A percentile compares a stretch with the other conserved stretches of the same genome.
These are phyloP conservation scores for Kalaharituber pfeilii DNA, from an alignment of 2,329 filamentous ascomycete species.

Conservation along the genomic window DNA sequence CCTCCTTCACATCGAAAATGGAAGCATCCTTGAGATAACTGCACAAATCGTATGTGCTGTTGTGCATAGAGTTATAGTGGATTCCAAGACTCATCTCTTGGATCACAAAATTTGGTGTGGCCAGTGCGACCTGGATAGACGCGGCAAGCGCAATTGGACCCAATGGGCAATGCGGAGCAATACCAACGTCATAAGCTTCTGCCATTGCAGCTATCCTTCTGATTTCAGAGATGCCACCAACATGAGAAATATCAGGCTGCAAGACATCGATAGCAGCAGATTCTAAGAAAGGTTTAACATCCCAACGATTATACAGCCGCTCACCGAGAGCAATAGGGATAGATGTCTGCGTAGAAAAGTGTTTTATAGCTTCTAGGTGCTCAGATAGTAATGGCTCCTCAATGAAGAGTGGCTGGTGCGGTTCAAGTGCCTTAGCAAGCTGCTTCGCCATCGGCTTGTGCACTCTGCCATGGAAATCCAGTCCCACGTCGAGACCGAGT, in stretches of 20 bases:
- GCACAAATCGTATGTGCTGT: slow-evolving; percentile 38
- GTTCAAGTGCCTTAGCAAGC: slow-evolving; percentile 48
- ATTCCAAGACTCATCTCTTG: slow-evolving; percentile 67
- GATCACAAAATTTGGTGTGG: slow-evolving; percentile 49
- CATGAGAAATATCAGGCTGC: slow-evolving; percentile 55
- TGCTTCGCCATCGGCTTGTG: slow-evolving; percentile 73
- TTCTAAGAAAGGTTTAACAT: slow-evolving; percentile 54
- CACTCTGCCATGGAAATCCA: slow-evolving; percentile 62
- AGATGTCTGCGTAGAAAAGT: slow-evolving; percentile 39
- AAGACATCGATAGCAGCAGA: slow-evolving; percentile 50
- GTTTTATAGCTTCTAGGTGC: slow-evolving; percentile 46
- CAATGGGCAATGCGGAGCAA: slow-evolving; percentile 57
- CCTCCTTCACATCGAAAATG: slow-evolving; percentile 49
- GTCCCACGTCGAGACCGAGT: slow-evolving; percentile 51
- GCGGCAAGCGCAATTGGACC: slow-evolving; percentile 58
- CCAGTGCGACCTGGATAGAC: slow-evolving; percentile 47
- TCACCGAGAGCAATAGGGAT: slow-evolving; percentile 57
- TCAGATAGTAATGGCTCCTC: slow-evolving; percentile 58
- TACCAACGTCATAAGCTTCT: slow-evolving; percentile 46
- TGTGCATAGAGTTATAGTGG: slow-evolving; percentile 48
- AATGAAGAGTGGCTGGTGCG: slow-evolving; percentile 54
- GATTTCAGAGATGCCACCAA: slow-evolving; percentile 56
- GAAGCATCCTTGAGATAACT: slow-evolving; percentile 48
- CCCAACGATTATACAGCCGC: slow-evolving; percentile 54
- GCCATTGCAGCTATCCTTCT: slow-evolving; percentile 52